Percentiles rank a stretch among this genome's conserved stretches.
Evolutionary conservation across 371 early-diverging fungal species (phyloP).

Genomic region (Rhizomucor pusillus): DNA sequence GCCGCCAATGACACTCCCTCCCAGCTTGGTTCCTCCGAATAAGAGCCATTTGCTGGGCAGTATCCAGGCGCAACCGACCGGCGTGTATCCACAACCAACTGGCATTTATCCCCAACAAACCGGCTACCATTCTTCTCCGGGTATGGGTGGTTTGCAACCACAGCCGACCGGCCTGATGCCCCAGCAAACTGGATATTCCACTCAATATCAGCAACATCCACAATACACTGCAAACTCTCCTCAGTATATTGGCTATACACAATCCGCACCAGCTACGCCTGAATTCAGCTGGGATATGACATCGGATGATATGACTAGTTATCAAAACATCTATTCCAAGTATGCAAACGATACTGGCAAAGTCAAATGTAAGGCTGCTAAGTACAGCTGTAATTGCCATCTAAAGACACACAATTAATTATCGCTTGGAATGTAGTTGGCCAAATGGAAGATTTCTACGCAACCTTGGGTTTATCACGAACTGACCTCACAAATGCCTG

Average conservation of each 20-base stretch:
- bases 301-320: conserved; percentile 63
- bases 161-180: conserved; percentile 40
- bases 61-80: conserved; percentile 19
- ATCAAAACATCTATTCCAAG: conserved; percentile 62
- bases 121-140: conserved; percentile 18
- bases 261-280: conserved; percentile 31
- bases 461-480: conserved; percentile 54
- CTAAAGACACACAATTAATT: no score
- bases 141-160: conserved; percentile 26
- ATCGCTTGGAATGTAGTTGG: conserved; percentile 40
- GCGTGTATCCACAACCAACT: conserved; percentile 19
- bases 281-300: conserved; percentile 79
- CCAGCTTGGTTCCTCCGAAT: conserved; percentile 45
- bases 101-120: conserved; percentile 22
- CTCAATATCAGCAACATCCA: conserved; percentile 29
- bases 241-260: conserved; percentile 16
- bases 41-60: conserved; percentile 27
- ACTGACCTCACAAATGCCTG: conserved; percentile 62
- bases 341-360: conserved; percentile 61
- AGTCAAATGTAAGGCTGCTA: conserved; percentile 53
- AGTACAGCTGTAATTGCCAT: no score
- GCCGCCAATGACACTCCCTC: conserved; percentile 58
- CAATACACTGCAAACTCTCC: conserved; percentile 12
- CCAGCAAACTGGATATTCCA: conserved; percentile 26
- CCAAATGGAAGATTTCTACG: conserved; percentile 62